These are phyloP conservation scores for Blastobotrys chiropterorum DNA, from an alignment of 805 yeast species.

Conservation along the genomic window DNA sequence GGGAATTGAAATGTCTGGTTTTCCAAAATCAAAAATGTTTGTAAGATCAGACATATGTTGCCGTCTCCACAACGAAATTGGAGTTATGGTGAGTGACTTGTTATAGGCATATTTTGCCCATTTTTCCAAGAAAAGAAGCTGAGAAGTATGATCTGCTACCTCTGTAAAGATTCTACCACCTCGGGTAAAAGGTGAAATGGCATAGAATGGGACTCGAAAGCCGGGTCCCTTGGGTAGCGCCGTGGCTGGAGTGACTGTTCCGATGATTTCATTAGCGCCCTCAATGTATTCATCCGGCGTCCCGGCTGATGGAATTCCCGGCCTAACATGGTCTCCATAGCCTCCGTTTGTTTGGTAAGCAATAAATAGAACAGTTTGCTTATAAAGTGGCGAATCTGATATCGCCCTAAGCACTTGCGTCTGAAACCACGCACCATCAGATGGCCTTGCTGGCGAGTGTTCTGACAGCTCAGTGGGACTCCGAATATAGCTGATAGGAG, in stretches of 20 bases:
- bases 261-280: slow-evolving; percentile 17
- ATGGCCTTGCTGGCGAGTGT: slow-evolving; percentile 22
- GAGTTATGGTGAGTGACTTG: slow-evolving; percentile 7
- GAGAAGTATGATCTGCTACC: slow-evolving; percentile 24
- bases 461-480: slow-evolving; percentile 21
- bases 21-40: slow-evolving; percentile 19
- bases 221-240: slow-evolving; percentile 21
- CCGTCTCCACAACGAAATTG: slow-evolving; percentile 20
- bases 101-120: slow-evolving; percentile 18
- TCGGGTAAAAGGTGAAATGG: slow-evolving; percentile 24
- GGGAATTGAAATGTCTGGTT: slow-evolving; percentile 15
- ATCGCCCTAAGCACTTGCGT: slow-evolving; percentile 19
- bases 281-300: slow-evolving; percentile 23
- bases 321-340: slow-evolving; percentile 24
- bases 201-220: slow-evolving; percentile 21
- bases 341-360: slow-evolving; percentile 27
- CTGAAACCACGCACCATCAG: slow-evolving; percentile 22
- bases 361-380: slow-evolving; percentile 20
- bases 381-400: slow-evolving; percentile 15
- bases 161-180: slow-evolving; percentile 24
- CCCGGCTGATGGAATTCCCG: slow-evolving; percentile 22
- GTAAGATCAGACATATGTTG: slow-evolving; percentile 20
- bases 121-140: slow-evolving; percentile 21
- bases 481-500: slow-evolving; percentile 21
- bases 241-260: neutral